phyloP scores from a whole-genome alignment of 2,329 filamentous ascomycete species.

The Colletotrichum orchidophilum region DNA sequence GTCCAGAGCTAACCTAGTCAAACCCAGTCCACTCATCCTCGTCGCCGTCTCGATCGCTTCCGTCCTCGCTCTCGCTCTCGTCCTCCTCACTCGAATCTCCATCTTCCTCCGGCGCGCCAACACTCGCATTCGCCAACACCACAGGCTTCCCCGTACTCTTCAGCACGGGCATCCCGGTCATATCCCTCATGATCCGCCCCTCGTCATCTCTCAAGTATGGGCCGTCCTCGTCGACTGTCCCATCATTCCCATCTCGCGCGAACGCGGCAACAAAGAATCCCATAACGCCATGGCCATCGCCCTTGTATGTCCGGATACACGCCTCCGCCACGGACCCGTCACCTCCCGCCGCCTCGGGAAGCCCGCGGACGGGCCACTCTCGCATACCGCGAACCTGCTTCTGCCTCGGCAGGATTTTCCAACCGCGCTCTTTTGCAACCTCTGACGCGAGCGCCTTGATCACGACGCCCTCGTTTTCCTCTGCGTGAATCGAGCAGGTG shows the following conservation, averaged over 20 bases:
- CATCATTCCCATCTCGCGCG: conserved; percentile 62
- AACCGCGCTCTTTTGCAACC: conserved; percentile 73
- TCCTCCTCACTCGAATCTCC: conserved; percentile 15
- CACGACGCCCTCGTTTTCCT: conserved; percentile 92
- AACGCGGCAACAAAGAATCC: conserved; percentile 97
- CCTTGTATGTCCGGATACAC: conserved; percentile 85
- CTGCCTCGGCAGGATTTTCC: conserved; percentile 77
- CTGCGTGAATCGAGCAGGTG: conserved; percentile 87
- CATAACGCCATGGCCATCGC: conserved; percentile 85
- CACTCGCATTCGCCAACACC: conserved; percentile 36
- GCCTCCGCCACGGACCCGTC: conserved; percentile 70
- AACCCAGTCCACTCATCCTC: conserved; percentile 44
- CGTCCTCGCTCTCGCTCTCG: conserved; percentile 23
- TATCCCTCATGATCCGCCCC: conserved; percentile 59
- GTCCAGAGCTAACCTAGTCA: conserved; percentile 31
- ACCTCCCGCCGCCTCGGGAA: conserved; percentile 57
- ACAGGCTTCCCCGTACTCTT: conserved; percentile 47
- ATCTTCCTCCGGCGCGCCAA: background rate
- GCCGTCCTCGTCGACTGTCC: conserved; percentile 48
- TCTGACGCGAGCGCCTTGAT: conserved; percentile 74
- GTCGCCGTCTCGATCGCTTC: conserved; percentile 40
- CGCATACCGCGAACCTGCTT: conserved; percentile 81
- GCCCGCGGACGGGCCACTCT: conserved; percentile 77
- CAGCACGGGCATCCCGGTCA: conserved; percentile 49
- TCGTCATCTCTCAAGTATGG: conserved; percentile 64